Evolutionary conservation across 306 rosid genomes (phyloP).

Genomic region (Inga oerstediana): DNA sequence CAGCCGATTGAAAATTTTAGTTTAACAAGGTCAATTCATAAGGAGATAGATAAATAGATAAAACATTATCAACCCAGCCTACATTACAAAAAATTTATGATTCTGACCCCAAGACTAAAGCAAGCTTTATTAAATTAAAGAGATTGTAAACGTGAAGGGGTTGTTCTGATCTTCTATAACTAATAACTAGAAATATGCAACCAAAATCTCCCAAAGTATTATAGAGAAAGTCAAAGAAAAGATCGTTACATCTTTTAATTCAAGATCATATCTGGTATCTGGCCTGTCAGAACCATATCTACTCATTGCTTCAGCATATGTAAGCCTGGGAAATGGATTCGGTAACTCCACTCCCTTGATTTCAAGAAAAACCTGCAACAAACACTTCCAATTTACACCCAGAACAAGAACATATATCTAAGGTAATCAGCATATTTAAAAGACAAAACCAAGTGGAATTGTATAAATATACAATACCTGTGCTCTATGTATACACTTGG

Average conservation of each 20-base stretch:
- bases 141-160: background rate
- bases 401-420: conserved; percentile 10
- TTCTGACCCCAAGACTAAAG: conserved; percentile 2
- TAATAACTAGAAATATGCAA: conserved; percentile 2
- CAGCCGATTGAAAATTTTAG: conserved; percentile 28
- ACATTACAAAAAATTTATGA: conserved; percentile 18
- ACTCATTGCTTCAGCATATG: conserved; percentile 94
- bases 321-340: conserved; percentile 92
- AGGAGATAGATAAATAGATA: conserved; percentile 19
- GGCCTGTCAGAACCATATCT: conserved; percentile 93
- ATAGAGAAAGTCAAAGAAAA: conserved; percentile 32
- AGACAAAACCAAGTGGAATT: conserved; percentile 2
- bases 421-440: conserved; percentile 23
- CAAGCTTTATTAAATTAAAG: conserved; percentile 1
- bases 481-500: background rate
- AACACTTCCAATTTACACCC: conserved; percentile 23
- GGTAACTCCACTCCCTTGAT: conserved; percentile 82
- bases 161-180: background rate
- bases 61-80: background rate
- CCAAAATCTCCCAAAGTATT: conserved; percentile 23
- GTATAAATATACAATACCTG: background rate
- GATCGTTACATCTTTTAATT: conserved; percentile 77
- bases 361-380: conserved; percentile 85
- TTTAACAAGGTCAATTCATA: conserved; percentile 29
- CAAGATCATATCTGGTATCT: conserved; percentile 88